Base-by-base conservation (phyloP, 139 green algal species). In the Nannochloris sp. region DNA sequence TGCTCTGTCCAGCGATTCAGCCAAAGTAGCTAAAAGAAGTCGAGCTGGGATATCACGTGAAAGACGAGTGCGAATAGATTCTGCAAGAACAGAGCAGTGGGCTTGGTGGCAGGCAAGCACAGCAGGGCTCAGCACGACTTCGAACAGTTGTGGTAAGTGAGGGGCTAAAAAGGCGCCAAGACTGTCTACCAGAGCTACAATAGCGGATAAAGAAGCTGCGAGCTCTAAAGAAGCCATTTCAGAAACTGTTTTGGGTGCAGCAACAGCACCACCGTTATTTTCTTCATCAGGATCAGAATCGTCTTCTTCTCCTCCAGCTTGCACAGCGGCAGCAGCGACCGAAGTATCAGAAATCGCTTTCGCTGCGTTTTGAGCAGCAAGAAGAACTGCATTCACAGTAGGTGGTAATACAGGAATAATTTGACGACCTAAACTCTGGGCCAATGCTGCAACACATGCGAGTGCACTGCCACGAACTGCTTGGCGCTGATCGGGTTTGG, bases 1-100 rank as follows among this genome's bases (percentile, higher is more conserved):
- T 1, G 79, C 67, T 15, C 39, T 14, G 5, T 77, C 58, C 64
- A 88, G 72, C 15, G 79, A 71, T 6, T 23, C 66, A 33, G 76
- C 42, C n/a, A 95, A 67, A 4, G 87, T 72, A 4, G 70, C 61
- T 30, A 95, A 67, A 62, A 95, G 79, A 55, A 96, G 73, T 1
- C 88, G 71, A 7, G 87, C 15, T 2, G 85, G 77, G 3, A 92
- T 59, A 13, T 42, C 38, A 0, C 29, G 31, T 4, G 84, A 59
- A 60, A 90, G 61, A 3, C 37, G 38, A 6, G 3, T 36, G 23
- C 82, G 64, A 46, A 83, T 64, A n/a, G 13, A 30, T 4, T 61
- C 47, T 2, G 77, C 78, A 9, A 64, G 48, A 15, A 62, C 53
- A 12, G 32, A 15, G 57, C 65, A 71, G n/a, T 38, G 29, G 9